Percentiles rank a stretch among this genome's conserved stretches.
Evolutionary conservation across 179 eudicot genomes (phyloP).

Genomic region (Beta corolliflora): DNA sequence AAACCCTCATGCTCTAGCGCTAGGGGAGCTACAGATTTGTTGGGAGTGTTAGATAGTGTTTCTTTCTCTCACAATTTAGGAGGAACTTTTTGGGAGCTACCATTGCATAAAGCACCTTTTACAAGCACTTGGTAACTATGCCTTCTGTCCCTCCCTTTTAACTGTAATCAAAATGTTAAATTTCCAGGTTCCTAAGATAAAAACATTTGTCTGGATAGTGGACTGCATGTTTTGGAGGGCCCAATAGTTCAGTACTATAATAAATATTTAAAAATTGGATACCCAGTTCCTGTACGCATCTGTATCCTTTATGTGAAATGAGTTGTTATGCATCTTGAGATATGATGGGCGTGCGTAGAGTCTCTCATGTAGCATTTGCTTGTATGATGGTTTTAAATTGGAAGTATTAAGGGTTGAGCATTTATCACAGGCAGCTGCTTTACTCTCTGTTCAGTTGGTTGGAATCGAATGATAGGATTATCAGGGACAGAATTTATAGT

Average conservation of each 20-base stretch:
- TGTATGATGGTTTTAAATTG: not conserved
- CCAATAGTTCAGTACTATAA: not conserved
- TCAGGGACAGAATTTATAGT: not conserved
- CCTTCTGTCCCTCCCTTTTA: not conserved
- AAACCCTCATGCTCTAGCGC: no score
- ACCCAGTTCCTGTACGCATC: not conserved
- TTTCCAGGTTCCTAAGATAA: not conserved
- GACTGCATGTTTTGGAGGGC: not conserved
- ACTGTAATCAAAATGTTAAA: not conserved
- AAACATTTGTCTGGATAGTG: not conserved
- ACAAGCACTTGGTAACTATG: not conserved
- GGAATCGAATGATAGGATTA: not conserved
- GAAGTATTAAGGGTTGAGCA: not conserved
- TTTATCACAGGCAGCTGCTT: not conserved
- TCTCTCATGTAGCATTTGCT: not conserved
- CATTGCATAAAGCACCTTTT: not conserved
- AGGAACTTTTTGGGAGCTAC: not conserved
- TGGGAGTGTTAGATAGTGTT: not conserved
- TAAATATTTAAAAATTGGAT: not conserved
- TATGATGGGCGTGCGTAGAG: not conserved
- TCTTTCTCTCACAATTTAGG: not conserved
- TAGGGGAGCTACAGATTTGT: not conserved
- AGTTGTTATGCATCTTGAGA: not conserved
- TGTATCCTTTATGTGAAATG: not conserved
- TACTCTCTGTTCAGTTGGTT: not conserved